These are phyloP conservation scores for Groenewaldozyma auringiensis DNA, from an alignment of 1,139 yeast species.

Conservation along the genomic window DNA sequence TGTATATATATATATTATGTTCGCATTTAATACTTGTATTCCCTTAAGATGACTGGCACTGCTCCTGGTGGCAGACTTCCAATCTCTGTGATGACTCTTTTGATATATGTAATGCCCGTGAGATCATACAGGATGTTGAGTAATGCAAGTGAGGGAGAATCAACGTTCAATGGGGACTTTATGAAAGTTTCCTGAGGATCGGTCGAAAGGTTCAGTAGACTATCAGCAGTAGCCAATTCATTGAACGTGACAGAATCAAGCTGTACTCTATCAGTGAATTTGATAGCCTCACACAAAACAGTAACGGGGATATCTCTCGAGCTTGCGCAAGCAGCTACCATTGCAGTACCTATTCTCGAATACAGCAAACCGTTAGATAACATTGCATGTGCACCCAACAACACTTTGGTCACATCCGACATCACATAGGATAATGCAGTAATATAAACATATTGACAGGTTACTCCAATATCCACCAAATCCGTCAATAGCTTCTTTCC, in stretches of 20 bases:
- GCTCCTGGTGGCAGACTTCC: conserved; percentile 97
- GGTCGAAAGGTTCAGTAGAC: conserved; percentile 48
- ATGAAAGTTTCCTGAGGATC: conserved; percentile 16
- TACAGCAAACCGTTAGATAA: conserved; percentile 88
- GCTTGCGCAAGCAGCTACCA: conserved; percentile 86
- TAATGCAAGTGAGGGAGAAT: conserved; percentile 50
- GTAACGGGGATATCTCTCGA: conserved; percentile 86
- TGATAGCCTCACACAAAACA: conserved; percentile 91
- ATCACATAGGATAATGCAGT: conserved; percentile 74
- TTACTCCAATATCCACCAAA: conserved; percentile 52
- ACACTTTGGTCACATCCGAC: conserved; percentile 79
- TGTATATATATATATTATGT: neutral
- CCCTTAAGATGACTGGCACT: conserved; percentile 92
- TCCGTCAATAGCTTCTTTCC: conserved; percentile 69
- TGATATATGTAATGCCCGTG: conserved; percentile 89
- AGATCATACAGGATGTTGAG: conserved; percentile 86
- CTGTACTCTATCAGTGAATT: conserved; percentile 92
- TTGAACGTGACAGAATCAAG: conserved; percentile 90
- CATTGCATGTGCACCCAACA: conserved; percentile 96
- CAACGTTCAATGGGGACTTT: conserved; percentile 38
- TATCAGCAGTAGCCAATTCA: conserved; percentile 84
- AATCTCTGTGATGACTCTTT: conserved; percentile 90
- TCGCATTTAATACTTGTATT: conserved; percentile 45
- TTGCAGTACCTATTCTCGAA: conserved; percentile 91
- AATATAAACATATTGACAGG: conserved; percentile 67